These are phyloP conservation scores for Thalia dealbata DNA, from an alignment of 176 grass and related monocot species.

Conservation along the genomic window DNA sequence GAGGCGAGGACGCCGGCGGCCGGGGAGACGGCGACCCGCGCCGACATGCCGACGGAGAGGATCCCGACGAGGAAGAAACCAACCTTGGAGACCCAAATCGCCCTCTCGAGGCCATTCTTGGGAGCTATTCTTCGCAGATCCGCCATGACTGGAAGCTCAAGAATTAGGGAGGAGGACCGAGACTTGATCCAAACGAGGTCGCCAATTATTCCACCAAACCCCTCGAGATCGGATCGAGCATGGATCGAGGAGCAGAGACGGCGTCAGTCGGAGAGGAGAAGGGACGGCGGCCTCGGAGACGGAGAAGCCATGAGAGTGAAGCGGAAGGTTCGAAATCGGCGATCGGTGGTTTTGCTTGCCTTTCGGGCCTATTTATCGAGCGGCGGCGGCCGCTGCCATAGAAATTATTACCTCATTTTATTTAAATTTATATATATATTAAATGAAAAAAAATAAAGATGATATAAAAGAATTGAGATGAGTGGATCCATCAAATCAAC, in stretches of 20 bases:
- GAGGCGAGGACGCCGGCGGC: constrained; percentile 24
- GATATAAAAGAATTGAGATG: too few species aligned
- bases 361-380: too few species aligned
- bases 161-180: neutral
- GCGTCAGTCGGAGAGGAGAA: neutral
- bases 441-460: too few species aligned
- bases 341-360: neutral
- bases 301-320: neutral
- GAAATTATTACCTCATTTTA: too few species aligned
- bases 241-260: neutral
- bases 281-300: neutral
- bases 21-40: constrained; percentile 32
- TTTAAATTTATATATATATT: too few species aligned
- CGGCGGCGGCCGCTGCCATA: too few species aligned
- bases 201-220: neutral
- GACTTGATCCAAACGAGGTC: neutral
- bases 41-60: neutral
- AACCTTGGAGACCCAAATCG: constrained; percentile 2
- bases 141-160: neutral
- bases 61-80: constrained; percentile 12
- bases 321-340: neutral
- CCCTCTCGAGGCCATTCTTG: neutral
- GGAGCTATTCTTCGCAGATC: neutral
- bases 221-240: neutral
- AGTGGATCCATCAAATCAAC: too few species aligned